These are phyloP conservation scores for Penicillium taxi DNA, from an alignment of 495 filamentous ascomycete species.

Conservation along the genomic window DNA sequence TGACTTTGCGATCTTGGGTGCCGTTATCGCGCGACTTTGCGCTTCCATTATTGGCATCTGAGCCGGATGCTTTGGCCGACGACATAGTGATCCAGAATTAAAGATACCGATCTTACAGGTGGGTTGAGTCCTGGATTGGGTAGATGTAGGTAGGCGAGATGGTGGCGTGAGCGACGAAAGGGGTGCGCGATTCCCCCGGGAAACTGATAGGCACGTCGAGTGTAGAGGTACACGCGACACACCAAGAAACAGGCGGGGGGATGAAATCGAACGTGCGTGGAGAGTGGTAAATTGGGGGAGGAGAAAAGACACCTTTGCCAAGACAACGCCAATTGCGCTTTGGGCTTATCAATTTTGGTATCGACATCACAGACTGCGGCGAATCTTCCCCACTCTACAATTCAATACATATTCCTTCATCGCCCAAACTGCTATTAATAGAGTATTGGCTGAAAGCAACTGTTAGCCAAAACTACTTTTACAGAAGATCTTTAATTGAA, in stretches of 20 bases:
- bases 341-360: conserved; percentile 15
- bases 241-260: conserved; percentile 5
- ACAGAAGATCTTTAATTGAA: no score
- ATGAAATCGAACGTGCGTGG: no score
- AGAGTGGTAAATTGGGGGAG: conserved; percentile 9
- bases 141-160: background rate
- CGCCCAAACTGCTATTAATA: no score
- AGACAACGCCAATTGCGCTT: conserved; percentile 19
- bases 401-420: background rate
- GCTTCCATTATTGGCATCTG: conserved; percentile 52
- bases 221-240: conserved; percentile 3
- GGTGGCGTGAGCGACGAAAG: conserved; percentile 18
- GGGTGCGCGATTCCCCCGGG: conserved; percentile 13
- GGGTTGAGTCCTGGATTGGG: conserved; percentile 1
- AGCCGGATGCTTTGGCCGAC: conserved; percentile 66
- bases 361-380: background rate
- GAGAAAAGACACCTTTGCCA: conserved; percentile 23
- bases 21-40: conserved; percentile 78
- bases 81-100: conserved; percentile 49
- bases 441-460: no score
- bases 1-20: conserved; percentile 83
- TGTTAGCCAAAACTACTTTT: no score
- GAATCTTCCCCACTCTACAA: conserved; percentile 1
- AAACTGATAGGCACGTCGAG: conserved; percentile 8
- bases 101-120: conserved; percentile 3